A percentile compares a stretch with the other conserved stretches of the same genome.
phyloP scores from a whole-genome alignment of 2,329 filamentous ascomycete species.

The Xylaria arbuscula region DNA sequence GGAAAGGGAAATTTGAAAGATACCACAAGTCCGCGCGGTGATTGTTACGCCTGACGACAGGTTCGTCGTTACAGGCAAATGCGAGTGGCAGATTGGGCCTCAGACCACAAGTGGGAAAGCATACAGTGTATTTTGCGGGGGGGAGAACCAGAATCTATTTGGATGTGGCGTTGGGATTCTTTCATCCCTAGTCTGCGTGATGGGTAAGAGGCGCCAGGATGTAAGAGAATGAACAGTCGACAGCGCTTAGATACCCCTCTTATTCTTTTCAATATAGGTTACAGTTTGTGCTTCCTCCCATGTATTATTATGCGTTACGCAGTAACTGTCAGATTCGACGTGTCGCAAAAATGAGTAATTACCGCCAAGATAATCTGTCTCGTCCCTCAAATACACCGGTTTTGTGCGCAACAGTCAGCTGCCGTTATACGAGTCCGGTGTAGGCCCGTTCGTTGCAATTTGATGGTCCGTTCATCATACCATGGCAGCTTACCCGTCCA shows the following conservation, averaged over 20 bases:
- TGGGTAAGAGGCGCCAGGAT: slow-evolving; percentile 15
- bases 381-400: slow-evolving; percentile 1
- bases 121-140: background rate
- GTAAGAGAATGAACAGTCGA: slow-evolving; percentile 25
- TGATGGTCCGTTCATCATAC: slow-evolving; percentile 20
- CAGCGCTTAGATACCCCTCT: slow-evolving; percentile 33
- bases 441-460: slow-evolving; percentile 3
- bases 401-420: background rate
- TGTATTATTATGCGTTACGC: background rate
- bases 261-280: slow-evolving; percentile 31
- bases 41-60: background rate
- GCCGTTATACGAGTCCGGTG: background rate
- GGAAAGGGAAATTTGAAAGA: background rate
- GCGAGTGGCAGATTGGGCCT: background rate
- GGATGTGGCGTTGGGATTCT: slow-evolving; percentile 22
- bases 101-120: slow-evolving; percentile 4
- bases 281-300: slow-evolving; percentile 12
- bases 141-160: background rate
- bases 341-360: slow-evolving; percentile 9
- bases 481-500: background rate
- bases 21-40: background rate
- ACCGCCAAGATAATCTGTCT: slow-evolving; percentile 7
- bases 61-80: background rate
- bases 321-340: slow-evolving; percentile 7
- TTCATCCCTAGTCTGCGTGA: slow-evolving; percentile 9